Evolutionary conservation across 306 rosid genomes (phyloP), one percentile per base, ranked within the genome.

Genomic region (Vicia sativa): DNA sequence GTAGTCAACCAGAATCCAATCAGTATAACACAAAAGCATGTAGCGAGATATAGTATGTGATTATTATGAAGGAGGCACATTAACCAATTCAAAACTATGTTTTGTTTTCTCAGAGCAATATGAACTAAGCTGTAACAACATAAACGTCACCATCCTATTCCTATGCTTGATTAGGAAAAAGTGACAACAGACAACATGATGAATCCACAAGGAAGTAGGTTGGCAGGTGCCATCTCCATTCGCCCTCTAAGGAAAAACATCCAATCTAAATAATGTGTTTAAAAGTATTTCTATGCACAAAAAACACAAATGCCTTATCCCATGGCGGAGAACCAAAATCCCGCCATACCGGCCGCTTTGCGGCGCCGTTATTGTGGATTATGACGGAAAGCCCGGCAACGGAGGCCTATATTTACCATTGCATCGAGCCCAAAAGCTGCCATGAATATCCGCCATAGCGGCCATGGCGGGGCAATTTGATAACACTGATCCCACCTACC

Each of bases 81-180:
- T 14, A 68, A 67, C 37, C 42, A 55, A 25, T 39, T 80, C 18
- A 26, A 28, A 9, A 11, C 14, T 14, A 39, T 54, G 69, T 57
- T 63, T 58, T 54, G 55, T 45, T 75, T 58, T 55, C 48, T 62
- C 19, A 62, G 15, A 74, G 82, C 16, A 62, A 43, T 49, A 39
- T 35, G 60, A 34, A 43, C 62, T 45, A 59, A 60, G 31, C 9
- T 21, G 75, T 46, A 66, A 58, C 52, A 70, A n/a, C 39, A 55
- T 16, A 54, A 26, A 28, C 12, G 3, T 26, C 21, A 11, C 38
- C 0, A 7, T 44, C 76, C 53, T 42, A 62, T 9, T 44, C 76
- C 53, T 42, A 62, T 9, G 9, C 38, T 55, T 54, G 61, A 53
- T 34, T 11, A 8, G 26, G 16, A 48, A 68, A 75, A 48, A n/a